A percentile compares a stretch with the other conserved stretches of the same genome.
Conservation (phyloP, 1,139 yeast genomes). For the Taiozyma onychis region DNA sequence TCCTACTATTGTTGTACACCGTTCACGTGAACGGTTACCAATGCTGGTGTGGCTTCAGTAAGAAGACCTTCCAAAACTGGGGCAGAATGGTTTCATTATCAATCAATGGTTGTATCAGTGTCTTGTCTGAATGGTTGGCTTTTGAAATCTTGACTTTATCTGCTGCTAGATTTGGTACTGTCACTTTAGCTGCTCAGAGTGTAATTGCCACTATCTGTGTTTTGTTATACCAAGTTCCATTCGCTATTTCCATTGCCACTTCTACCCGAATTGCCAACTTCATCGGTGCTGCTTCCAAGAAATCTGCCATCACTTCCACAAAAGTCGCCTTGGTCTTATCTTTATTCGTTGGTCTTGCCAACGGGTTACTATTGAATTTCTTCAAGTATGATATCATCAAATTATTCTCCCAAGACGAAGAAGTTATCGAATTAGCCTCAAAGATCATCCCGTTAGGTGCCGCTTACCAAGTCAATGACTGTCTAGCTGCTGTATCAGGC, state of each 20-base stretch:
- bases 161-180: constrained; percentile 61
- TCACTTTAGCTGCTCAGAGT: constrained; percentile 66
- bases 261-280: constrained; percentile 76
- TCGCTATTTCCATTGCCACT: constrained; percentile 68
- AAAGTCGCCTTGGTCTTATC: constrained; percentile 39
- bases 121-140: constrained; percentile 66
- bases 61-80: constrained; percentile 45
- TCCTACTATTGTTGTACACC: constrained; percentile 40
- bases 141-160: constrained; percentile 59
- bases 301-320: constrained; percentile 39
- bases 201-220: constrained; percentile 66
- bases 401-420: constrained; percentile 44
- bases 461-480: constrained; percentile 52
- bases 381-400: constrained; percentile 39
- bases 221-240: constrained; percentile 65
- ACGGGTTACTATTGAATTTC: constrained; percentile 32
- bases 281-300: constrained; percentile 62
- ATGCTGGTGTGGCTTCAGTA: constrained; percentile 49
- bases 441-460: constrained; percentile 50
- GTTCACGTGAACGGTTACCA: constrained; percentile 45
- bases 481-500: constrained; percentile 42
- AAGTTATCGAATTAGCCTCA: constrained; percentile 45
- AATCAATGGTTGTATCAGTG: constrained; percentile 59
- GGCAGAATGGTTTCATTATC: constrained; percentile 45
- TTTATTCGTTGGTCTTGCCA: constrained; percentile 37